Base-by-base conservation (phyloP, 768 basidiomycete genomes). In the Mycena haematopus region DNA sequence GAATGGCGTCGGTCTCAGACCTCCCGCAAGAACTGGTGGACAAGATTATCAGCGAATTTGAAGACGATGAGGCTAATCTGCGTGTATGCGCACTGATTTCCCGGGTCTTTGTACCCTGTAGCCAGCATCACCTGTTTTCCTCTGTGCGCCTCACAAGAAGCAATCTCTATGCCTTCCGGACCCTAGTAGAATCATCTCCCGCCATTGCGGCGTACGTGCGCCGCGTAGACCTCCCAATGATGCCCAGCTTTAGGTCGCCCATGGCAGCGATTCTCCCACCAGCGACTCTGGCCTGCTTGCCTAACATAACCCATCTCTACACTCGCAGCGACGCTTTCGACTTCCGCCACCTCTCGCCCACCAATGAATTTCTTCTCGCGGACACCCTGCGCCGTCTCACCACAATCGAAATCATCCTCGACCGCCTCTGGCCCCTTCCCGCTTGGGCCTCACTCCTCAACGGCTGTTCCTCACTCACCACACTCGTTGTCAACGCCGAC, bases 11-110 rank as follows among this genome's bases (percentile, higher is more conserved):
- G 1, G 10, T 58, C 17, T 33, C 38, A 6, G 58, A 63, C n/a
- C 52, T 68, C 10, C 63, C 66, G 6, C 63, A 61, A 31, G 66
- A 68, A 38, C 50, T 68, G 3, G 36, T 68, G 5, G 66, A 38
- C 24, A 33, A 59, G 11, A 65, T 68, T n/a, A 36, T 68, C 56
- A 36, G 36, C 24, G 52, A 50, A 36, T 52, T 65, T 2, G 6
- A 19, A 9, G 44, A 24, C 14, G 66, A 65, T 21, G 13, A n/a
- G 1, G 22, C 29, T 13, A 44, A 22, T 19, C 50, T 68, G 33
- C 49, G 52, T 17, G 47, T 52, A 17, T 62, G 59, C 53, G 53
- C 60, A 6, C 50, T 68, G 3, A 47, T 68, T 22, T 54, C 58
- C 2, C 56, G 27, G 10, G 27, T n/a, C 2, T 68, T 65, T 21